phyloP scores from a whole-genome alignment of 1,284 basidiomycete species.

The Trichosporon sp. region DNA sequence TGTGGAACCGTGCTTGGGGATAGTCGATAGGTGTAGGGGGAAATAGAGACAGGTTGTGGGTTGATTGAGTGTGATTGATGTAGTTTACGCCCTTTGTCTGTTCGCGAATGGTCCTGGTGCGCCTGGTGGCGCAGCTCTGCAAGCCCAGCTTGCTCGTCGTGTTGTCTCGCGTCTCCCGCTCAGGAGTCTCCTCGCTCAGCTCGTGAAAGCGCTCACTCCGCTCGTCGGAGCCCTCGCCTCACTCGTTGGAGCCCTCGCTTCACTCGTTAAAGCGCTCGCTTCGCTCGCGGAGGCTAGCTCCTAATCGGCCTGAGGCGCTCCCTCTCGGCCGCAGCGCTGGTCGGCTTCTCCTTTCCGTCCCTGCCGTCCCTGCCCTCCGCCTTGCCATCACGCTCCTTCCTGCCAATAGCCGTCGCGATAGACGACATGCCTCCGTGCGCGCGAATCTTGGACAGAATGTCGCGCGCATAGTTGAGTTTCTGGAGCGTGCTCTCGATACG shows the following conservation, averaged over 20 bases:
- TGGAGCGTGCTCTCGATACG: constrained; percentile 36
- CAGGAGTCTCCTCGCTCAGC: neutral
- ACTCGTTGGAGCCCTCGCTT: too few relatives aligned
- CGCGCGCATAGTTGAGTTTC: constrained; percentile 42
- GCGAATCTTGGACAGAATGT: constrained; percentile 32
- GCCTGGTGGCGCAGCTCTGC: neutral
- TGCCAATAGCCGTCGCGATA: constrained; percentile 1
- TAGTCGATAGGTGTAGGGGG: neutral
- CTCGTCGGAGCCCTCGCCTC: too few relatives aligned
- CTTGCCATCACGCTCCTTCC: constrained; percentile 8
- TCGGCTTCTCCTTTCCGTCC: too few relatives aligned
- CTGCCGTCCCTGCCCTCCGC: neutral
- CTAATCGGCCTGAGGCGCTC: neutral
- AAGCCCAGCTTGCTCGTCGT: neutral
- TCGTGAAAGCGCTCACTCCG: neutral
- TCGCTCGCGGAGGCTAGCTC: neutral
- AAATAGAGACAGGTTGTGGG: too few relatives aligned
- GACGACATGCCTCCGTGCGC: constrained; percentile 17
- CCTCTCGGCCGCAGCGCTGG: neutral
- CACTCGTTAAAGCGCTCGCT: neutral
- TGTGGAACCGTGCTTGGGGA: too few relatives aligned
- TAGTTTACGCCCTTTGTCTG: too few relatives aligned
- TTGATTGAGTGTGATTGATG: too few relatives aligned
- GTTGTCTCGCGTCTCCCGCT: too few relatives aligned
- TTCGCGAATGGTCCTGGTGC: neutral